Evolutionary conservation across 805 yeast genomes (phyloP).

Genomic region (Saccharomycopsis sp.): DNA sequence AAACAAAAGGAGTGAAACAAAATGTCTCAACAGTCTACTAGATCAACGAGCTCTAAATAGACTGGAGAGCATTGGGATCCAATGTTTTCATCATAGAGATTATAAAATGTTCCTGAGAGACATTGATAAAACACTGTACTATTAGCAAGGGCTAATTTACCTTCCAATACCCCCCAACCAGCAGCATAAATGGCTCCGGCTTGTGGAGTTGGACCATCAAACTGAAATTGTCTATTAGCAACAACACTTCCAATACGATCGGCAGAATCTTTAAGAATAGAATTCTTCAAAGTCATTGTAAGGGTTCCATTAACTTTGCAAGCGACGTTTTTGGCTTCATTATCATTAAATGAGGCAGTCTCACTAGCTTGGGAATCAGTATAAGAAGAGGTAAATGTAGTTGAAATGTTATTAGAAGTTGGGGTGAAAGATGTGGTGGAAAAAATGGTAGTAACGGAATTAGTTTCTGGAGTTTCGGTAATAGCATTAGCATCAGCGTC

Average conservation of each 20-base stretch:
- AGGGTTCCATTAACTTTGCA: slow-evolving; percentile 33
- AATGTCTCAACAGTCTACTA: slow-evolving; percentile 27
- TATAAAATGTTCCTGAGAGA: slow-evolving; percentile 45
- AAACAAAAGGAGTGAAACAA: too few relatives aligned
- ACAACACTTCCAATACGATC: slow-evolving; percentile 52
- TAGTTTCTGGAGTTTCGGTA: background rate
- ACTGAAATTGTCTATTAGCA: slow-evolving; percentile 53
- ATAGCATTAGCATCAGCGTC: background rate
- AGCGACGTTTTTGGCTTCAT: slow-evolving; percentile 19
- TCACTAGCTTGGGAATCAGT: slow-evolving; percentile 19
- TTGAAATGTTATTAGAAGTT: slow-evolving; percentile 7
- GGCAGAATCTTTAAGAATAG: slow-evolving; percentile 34
- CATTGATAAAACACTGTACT: slow-evolving; percentile 42
- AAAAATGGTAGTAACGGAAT: slow-evolving; percentile 13
- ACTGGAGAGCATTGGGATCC: slow-evolving; percentile 41
- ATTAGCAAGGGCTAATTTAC: slow-evolving; percentile 38
- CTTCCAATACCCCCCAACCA: slow-evolving; percentile 33
- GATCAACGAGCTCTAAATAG: slow-evolving; percentile 32
- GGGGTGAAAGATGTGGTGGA: slow-evolving; percentile 19
- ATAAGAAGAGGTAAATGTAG: slow-evolving; percentile 22
- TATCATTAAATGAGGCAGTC: slow-evolving; percentile 17
- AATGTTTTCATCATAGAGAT: slow-evolving; percentile 38
- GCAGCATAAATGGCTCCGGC: slow-evolving; percentile 42
- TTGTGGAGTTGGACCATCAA: slow-evolving; percentile 57
- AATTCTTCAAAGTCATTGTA: slow-evolving; percentile 33